These are phyloP conservation scores for Phytopythium vexans DNA, from an alignment of 352 stramenopile genomes.

Conservation along the genomic window DNA sequence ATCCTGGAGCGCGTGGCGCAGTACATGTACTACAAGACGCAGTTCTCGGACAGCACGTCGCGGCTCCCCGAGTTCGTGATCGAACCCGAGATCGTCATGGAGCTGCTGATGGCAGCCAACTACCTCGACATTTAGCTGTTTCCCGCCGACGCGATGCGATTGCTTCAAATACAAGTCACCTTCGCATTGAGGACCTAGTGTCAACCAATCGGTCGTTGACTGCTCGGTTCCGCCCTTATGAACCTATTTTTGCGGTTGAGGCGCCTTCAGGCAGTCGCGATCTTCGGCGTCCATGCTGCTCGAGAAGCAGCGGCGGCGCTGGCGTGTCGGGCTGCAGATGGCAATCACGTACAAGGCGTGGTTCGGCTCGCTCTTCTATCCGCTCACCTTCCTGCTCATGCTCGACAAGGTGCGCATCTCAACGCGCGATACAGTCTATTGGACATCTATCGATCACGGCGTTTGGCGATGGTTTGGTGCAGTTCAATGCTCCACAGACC, in stretches of 20 bases:
- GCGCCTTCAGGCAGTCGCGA: not conserved
- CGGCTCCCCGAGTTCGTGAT: conserved; percentile 98
- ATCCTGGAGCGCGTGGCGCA: conserved; percentile 98
- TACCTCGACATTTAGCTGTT: conserved; percentile 92
- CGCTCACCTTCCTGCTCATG: conserved; percentile 52
- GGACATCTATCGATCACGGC: not conserved
- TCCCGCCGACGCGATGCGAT: not conserved
- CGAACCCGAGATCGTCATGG: conserved; percentile 96
- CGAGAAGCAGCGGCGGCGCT: conserved; percentile 30
- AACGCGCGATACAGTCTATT: not conserved
- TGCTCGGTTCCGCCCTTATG: no score
- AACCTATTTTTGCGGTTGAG: conserved; percentile 1
- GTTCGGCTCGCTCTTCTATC: conserved; percentile 59
- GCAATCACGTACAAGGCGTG: conserved; percentile 51
- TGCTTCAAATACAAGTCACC: conserved; percentile 3
- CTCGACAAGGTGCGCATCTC: conserved; percentile 46
- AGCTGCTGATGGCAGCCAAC: conserved; percentile 97
- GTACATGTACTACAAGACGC: conserved; percentile 99
- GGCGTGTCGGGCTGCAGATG: conserved; percentile 52
- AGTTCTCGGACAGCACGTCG: conserved; percentile 93
- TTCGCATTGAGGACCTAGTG: no score
- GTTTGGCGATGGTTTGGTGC: not conserved
- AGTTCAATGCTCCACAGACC: not conserved
- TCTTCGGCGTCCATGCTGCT: conserved; percentile 19
- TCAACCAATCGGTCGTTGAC: no score